These are phyloP conservation scores for Jacaranda copaia DNA, from an alignment of 257 asterid genomes.

Conservation along the genomic window DNA sequence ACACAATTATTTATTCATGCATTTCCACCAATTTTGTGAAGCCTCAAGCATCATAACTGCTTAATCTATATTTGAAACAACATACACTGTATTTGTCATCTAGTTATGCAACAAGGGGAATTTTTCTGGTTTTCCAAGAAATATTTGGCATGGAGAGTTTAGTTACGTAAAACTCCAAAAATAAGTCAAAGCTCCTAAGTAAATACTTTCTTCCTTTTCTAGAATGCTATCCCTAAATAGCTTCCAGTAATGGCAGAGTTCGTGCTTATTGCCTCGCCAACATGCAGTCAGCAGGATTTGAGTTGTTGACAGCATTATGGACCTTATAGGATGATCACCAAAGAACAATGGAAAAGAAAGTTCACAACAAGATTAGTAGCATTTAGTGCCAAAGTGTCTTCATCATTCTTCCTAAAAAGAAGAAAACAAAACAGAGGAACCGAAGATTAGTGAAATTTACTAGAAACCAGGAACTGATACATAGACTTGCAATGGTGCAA, in stretches of 20 bases:
- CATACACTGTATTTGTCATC: background rate
- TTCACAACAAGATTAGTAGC: background rate
- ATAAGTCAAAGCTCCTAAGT: background rate
- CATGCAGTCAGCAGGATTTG: background rate
- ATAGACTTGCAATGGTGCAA: background rate
- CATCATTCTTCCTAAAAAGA: background rate
- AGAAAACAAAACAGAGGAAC: background rate
- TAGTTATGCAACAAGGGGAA: background rate
- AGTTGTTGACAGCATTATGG: background rate
- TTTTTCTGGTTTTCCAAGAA: background rate
- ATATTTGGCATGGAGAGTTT: background rate
- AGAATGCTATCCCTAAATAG: background rate
- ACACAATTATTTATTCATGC: background rate
- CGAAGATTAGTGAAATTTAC: background rate
- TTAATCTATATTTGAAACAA: background rate
- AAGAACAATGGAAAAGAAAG: background rate
- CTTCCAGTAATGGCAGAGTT: background rate
- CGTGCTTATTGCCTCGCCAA: background rate
- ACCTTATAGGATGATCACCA: background rate
- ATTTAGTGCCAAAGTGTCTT: background rate
- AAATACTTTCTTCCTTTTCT: background rate
- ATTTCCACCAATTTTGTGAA: background rate
- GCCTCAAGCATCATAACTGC: background rate
- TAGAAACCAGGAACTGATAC: background rate
- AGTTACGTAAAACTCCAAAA: background rate